These are phyloP conservation scores for Monosporascus cannonballus DNA, from an alignment of 2,329 filamentous ascomycete species.

Conservation along the genomic window DNA sequence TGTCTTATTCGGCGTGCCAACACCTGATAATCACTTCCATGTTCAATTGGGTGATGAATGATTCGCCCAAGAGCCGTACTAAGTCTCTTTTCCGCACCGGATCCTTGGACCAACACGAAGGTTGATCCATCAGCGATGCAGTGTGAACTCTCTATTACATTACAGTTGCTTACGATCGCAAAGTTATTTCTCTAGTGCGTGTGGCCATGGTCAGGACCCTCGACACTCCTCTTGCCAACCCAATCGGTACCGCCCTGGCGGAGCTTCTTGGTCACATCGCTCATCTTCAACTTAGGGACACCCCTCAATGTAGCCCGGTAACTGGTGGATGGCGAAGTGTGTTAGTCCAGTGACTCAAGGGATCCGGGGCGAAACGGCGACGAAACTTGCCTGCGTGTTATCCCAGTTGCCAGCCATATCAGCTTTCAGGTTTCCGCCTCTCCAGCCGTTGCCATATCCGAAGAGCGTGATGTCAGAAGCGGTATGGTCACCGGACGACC, in stretches of 20 bases:
- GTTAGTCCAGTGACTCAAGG: constrained; percentile 11
- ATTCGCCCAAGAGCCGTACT: no score
- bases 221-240: constrained; percentile 1
- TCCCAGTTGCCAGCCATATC: constrained; percentile 20
- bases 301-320: constrained; percentile 18
- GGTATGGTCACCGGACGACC: constrained; percentile 28
- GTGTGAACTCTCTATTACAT: no score
- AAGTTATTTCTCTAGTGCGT: background rate
- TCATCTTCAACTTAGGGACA: constrained; percentile 15
- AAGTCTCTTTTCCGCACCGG: no score
- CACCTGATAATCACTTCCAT: no score
- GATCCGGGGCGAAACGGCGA: background rate
- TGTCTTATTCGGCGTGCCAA: no score
- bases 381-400: constrained; percentile 14
- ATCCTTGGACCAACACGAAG: no score
- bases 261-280: constrained; percentile 14
- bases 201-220: constrained; percentile 1
- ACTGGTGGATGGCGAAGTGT: background rate
- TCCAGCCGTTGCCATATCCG: constrained; percentile 23
- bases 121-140: no score
- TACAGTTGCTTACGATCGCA: no score
- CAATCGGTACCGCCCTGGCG: constrained; percentile 1
- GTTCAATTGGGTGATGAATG: no score
- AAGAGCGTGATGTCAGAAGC: constrained; percentile 30
- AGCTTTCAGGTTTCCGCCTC: constrained; percentile 11